A percentile compares a stretch with the other conserved stretches of the same genome.
Conservation (phyloP, 495 filamentous ascomycete genomes). For the Aspergillus coremiiformis region DNA sequence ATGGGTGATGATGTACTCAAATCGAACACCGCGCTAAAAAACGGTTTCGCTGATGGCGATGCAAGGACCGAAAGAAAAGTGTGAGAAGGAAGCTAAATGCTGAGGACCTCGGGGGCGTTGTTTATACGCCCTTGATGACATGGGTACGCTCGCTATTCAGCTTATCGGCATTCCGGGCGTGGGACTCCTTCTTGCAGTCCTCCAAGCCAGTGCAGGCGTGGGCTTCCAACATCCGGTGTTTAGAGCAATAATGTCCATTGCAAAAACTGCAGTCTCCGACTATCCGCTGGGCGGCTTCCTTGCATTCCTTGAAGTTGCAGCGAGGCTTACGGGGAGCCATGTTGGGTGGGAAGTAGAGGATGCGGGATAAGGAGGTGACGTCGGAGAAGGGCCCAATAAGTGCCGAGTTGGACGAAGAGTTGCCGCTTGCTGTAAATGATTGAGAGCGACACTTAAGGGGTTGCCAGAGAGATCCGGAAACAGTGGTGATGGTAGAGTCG, state of each 20-base stretch:
- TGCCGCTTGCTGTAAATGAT: conserved; percentile 10
- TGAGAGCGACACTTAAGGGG: not conserved
- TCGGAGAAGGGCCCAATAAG: conserved; percentile 16
- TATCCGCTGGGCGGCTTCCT: conserved; percentile 74
- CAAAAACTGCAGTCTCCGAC: conserved; percentile 96
- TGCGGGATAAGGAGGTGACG: conserved; percentile 7
- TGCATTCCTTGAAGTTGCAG: conserved; percentile 87
- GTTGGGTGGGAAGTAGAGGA: conserved; percentile 14
- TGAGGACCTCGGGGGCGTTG: not conserved
- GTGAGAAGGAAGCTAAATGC: not conserved
- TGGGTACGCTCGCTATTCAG: conserved; percentile 81
- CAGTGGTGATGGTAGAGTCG: not conserved
- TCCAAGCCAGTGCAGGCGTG: conserved; percentile 92
- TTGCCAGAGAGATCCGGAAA: not conserved
- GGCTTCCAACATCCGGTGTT: conserved; percentile 86
- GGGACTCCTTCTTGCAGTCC: conserved; percentile 92
- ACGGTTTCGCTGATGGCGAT: conserved; percentile 8
- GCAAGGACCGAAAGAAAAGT: conserved; percentile 1
- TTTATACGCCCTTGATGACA: conserved; percentile 56
- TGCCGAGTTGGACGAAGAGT: conserved; percentile 31
- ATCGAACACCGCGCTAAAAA: conserved; percentile 30
- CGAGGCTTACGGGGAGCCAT: conserved; percentile 71
- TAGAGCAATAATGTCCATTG: conserved; percentile 84
- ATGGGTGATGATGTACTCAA: conserved; percentile 9
- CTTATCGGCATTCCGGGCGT: conserved; percentile 86